A percentile compares a stretch with the other conserved stretches of the same genome.
Conservation (phyloP, 2,329 filamentous ascomycete genomes). For the Fusarium caatingaense region DNA sequence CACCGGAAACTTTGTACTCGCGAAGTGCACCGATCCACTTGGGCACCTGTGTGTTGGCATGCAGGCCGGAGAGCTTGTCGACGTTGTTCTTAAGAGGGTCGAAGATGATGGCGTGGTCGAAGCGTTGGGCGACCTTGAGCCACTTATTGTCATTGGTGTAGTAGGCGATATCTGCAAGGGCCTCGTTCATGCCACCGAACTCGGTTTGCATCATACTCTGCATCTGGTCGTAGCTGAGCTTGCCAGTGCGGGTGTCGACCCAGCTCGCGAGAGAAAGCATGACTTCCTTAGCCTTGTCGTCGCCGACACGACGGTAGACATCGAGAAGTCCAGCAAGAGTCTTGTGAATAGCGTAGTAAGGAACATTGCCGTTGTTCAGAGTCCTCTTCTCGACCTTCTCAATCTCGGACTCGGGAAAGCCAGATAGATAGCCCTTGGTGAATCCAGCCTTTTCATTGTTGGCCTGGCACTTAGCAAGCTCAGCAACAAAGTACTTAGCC, state of each 20-base stretch:
- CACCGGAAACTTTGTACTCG: constrained; percentile 62
- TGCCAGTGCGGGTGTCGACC: constrained; percentile 60
- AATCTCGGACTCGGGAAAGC: constrained; percentile 65
- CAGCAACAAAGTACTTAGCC: constrained; percentile 59
- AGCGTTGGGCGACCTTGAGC: constrained; percentile 60
- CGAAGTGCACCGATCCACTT: constrained; percentile 64
- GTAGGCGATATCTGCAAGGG: constrained; percentile 60
- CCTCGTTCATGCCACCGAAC: constrained; percentile 66
- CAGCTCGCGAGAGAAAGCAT: constrained; percentile 59
- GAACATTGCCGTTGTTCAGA: constrained; percentile 62
- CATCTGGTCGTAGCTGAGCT: constrained; percentile 58
- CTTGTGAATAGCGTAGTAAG: constrained; percentile 67
- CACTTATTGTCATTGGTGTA: constrained; percentile 59
- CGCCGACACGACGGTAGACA: constrained; percentile 59
- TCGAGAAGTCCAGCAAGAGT: constrained; percentile 64
- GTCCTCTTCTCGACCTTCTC: constrained; percentile 56
- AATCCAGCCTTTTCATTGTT: constrained; percentile 61
- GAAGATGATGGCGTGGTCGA: constrained; percentile 61
- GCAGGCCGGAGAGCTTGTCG: constrained; percentile 60
- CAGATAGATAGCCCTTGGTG: constrained; percentile 59
- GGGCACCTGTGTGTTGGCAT: constrained; percentile 65
- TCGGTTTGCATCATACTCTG: constrained; percentile 61
- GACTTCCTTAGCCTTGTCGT: constrained; percentile 56
- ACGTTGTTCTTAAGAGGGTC: constrained; percentile 58
- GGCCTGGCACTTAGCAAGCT: constrained; percentile 62